Base-by-base conservation (phyloP, 352 stramenopile species). In the Phytophthora europaea region DNA sequence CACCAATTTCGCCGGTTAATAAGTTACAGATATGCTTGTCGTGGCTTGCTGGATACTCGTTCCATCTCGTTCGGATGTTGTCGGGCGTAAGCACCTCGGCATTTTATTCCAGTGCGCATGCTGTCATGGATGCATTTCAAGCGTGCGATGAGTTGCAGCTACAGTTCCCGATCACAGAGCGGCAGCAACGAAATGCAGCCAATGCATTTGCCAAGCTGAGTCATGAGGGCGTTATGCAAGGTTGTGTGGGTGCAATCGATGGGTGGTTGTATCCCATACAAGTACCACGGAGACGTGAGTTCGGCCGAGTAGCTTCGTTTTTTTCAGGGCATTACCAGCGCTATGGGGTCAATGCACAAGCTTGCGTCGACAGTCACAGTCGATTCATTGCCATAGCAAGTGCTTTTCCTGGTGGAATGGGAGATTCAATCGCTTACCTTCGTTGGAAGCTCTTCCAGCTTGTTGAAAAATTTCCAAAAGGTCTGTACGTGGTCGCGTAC, bases 401-500 rank as follows among this genome's bases (percentile, higher is more conserved):
- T n/a, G 10, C 38, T 47, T n/a, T 4, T 47, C 38, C 38, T n/a
- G 38, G 38, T 6, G 38, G 38, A 7, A 47, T 47, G 38, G 38
- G 38, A 6, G 38, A 47, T 47, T 16, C 1, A 8, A 16, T 47
- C 5, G 38, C 38, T 7, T 47, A n/a, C n/a, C 12, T n/a, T 16
- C 3, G 13, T 0, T 47, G 13, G 38, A n/a, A 47, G 16, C 13
- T 47, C 9, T 47, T 15, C 3, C 12, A n/a, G 6, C 12, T 47
- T 47, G 38, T n/a, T 47, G 38, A 20, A 6, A n/a, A 6, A 6
- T 40, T 57, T 58, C 47, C 47, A 1, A n/a, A 15, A 2, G 52
- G 61, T 12, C 12, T 68, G 8, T 38, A 56, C 28, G 31, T 65
- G 0, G 23, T 53, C 34, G 55, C 56, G 0, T 61, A 61, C 15